Base-by-base conservation (phyloP, 1,284 basidiomycete species). In the Neonothopanus nambi region DNA sequence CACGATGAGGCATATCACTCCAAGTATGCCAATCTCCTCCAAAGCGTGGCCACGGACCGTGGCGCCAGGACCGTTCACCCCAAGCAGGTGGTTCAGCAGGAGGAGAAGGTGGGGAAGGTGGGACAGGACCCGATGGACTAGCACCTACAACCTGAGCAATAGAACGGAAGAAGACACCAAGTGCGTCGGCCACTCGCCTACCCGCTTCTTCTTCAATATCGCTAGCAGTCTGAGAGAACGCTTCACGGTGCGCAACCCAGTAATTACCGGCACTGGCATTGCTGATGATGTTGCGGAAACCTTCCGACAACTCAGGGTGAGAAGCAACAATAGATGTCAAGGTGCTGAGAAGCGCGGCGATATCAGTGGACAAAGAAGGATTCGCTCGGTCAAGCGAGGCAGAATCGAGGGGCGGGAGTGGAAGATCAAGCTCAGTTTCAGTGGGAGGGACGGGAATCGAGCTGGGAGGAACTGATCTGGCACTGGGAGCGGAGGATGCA, bases 251-350 rank as follows among this genome's bases (percentile, higher is more conserved):
- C 23, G 75, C 65, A 39, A 71, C 66, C 87, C 85, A 90, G 62
- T 91, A 91, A 13, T 75, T 70, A 18, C 87, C 88, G 48, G 73
- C 79, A 3, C 77, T 73, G 7, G 84, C 73, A 59, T 89, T 87
- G 49, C 72, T 71, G 35, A 84, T 63, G 40, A 91, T 79, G 60
- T 79, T 84, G 49, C 79, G 82, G 51, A 91, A 63, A 36, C 77
- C 78, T 56, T 87, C 84, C 1, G 84, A 79, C 11, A 91, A 67
- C 59, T 91, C 87, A 2, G 89, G 89, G 61, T 90, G 86, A 7
- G 78, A 67, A 0, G 78, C 69, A 43, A 90, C 68, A 21, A 82
- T 74, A 18, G 64, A 70, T 33, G 76, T 79, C 48, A 89, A 64
- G 2, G 75, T 75, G 42, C 73, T 75, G 53, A 91, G 68, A 26